Evolutionary conservation across 148 eudicot genomes (phyloP).

Genomic region (Cornus florida): DNA sequence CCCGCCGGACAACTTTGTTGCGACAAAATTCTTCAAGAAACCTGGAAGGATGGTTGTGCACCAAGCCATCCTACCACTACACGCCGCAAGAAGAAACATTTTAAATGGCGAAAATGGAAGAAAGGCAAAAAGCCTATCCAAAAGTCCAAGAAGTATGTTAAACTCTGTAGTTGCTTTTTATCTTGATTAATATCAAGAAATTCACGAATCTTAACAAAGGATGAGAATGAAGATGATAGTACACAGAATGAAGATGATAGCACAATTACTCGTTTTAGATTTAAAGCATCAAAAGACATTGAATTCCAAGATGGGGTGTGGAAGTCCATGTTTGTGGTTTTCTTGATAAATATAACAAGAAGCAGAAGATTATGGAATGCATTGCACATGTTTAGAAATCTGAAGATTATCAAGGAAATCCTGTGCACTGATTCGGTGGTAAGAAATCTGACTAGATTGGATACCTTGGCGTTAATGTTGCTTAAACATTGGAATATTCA

Average conservation of each 20-base stretch:
- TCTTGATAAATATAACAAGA: slow-evolving; percentile 48
- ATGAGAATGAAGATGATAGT: slow-evolving; percentile 26
- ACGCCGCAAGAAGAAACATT: too few relatives aligned
- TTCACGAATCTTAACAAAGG: too few relatives aligned
- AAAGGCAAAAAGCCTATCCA: too few relatives aligned
- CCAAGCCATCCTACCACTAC: too few relatives aligned
- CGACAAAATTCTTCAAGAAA: too few relatives aligned
- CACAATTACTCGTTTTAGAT: slow-evolving; percentile 32
- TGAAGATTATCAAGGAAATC: not conserved
- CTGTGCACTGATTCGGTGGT: slow-evolving; percentile 4
- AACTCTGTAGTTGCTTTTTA: too few relatives aligned
- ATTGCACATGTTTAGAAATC: slow-evolving; percentile 16
- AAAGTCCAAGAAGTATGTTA: too few relatives aligned
- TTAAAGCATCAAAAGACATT: slow-evolving; percentile 32
- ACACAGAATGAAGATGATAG: slow-evolving; percentile 28
- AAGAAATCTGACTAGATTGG: not conserved
- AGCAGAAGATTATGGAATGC: slow-evolving; percentile 64
- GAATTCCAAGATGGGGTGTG: slow-evolving; percentile 14
- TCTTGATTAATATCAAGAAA: too few relatives aligned
- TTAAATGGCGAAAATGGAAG: too few relatives aligned
- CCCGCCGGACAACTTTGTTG: too few relatives aligned
- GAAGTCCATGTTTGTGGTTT: slow-evolving; percentile 48
- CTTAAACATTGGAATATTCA: not conserved
- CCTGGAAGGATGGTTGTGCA: too few relatives aligned
- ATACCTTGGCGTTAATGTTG: not conserved